Conservation (phyloP, 352 stramenopile species). For the Plasmopara halstedii region DNA sequence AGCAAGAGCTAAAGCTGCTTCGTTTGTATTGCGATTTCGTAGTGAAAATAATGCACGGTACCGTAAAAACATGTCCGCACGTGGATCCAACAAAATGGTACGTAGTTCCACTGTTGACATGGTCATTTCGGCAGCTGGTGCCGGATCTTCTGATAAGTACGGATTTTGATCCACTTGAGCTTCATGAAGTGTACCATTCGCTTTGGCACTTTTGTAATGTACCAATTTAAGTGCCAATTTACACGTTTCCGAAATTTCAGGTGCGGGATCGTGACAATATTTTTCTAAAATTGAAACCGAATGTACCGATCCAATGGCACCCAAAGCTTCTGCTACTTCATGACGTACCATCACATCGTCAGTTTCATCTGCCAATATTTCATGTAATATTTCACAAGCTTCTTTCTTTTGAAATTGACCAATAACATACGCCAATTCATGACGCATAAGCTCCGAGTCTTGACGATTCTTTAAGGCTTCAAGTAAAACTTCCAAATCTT, state of each 20-base stretch:
- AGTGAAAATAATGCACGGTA: conserved; percentile 99
- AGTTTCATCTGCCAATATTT: conserved; percentile 73
- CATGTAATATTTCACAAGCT: conserved; percentile 68
- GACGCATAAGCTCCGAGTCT: conserved; percentile 92
- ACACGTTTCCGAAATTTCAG: conserved; percentile 95
- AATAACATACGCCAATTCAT: conserved; percentile 98
- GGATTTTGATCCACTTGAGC: conserved; percentile 74
- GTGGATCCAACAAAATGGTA: conserved; percentile 79
- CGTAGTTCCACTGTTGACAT: conserved; percentile 78
- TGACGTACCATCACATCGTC: conserved; percentile 92
- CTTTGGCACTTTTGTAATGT: conserved; percentile 81
- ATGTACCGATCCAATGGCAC: conserved; percentile 87
- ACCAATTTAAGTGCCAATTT: conserved; percentile 89
- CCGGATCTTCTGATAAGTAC: conserved; percentile 95
- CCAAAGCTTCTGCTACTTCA: conserved; percentile 94
- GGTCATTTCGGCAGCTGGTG: conserved; percentile 74
- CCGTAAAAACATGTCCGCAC: conserved; percentile 83
- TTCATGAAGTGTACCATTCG: conserved; percentile 37
- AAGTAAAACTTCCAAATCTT: conserved; percentile 72
- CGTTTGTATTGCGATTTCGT: conserved; percentile 91
- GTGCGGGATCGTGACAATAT: conserved; percentile 59
- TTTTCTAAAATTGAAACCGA: conserved; percentile 85
- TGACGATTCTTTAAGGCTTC: conserved; percentile 73
- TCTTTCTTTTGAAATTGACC: conserved; percentile 94
- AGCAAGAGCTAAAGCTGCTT: conserved; percentile 72